A percentile compares a stretch with the other conserved stretches of the same genome.
phyloP scores from a whole-genome alignment of 1,284 basidiomycete species.

The Cryptococcus neoformans region DNA sequence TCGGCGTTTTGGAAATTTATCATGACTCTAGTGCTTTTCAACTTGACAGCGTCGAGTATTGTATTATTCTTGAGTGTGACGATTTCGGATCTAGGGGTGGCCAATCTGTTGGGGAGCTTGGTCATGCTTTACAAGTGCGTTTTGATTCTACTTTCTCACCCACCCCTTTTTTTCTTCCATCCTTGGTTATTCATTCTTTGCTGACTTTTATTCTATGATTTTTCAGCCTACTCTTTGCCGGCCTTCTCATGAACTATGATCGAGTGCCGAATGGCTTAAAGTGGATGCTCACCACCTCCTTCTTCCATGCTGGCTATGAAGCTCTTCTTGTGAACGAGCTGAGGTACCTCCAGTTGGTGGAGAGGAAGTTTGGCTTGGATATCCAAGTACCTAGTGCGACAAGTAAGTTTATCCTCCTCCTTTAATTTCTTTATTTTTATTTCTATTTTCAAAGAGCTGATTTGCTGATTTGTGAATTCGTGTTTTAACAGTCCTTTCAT shows the following conservation, averaged over 20 bases:
- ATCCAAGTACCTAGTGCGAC: conserved; percentile 91
- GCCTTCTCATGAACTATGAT: conserved; percentile 89
- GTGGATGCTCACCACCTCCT: conserved; percentile 87
- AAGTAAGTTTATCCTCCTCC: conserved; percentile 45
- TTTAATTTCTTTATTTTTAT: background rate
- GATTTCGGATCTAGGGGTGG: conserved; percentile 78
- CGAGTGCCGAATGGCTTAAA: conserved; percentile 67
- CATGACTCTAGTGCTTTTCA: conserved; percentile 90
- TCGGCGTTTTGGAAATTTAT: conserved; percentile 93
- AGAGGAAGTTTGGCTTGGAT: conserved; percentile 85
- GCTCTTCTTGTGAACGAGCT: conserved; percentile 94
- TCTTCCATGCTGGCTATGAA: conserved; percentile 99
- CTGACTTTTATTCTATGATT: background rate
- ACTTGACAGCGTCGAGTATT: conserved; percentile 86
- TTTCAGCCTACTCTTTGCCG: conserved; percentile 84
- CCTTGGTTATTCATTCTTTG: background rate
- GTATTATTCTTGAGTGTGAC: conserved; percentile 87
- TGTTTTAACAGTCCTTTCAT: conserved; percentile 60
- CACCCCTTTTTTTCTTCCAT: background rate
- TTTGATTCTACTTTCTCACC: background rate
- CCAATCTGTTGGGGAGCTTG: conserved; percentile 87
- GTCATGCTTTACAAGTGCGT: conserved; percentile 97
- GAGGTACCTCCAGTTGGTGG: conserved; percentile 85
- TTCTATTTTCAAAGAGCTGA: background rate
- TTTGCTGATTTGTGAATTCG: no score